Base-by-base conservation (phyloP, 768 basidiomycete genomes). In the Hydnum rufescens region DNA sequence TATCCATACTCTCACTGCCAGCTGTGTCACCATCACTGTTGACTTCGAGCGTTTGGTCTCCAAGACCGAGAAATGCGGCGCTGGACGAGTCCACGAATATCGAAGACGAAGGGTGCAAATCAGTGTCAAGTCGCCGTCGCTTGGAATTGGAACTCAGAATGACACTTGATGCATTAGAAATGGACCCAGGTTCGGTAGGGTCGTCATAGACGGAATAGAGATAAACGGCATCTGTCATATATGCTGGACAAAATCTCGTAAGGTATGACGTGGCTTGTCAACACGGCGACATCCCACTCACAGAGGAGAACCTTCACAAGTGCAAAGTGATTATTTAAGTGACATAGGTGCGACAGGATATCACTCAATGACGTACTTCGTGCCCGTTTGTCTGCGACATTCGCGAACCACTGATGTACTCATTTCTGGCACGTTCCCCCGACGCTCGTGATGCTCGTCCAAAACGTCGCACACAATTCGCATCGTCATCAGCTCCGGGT, bases 381-480 rank as follows among this genome's bases (percentile, higher is more conserved):
- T 87, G 76, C 22, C 82, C 81, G 64, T 81, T 85, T 48, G 67
- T 67, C 29, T 68, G 58, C 16, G 82, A 77, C 71, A 86, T 79
- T 39, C 77, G 70, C n/a, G 74, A 74, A 19, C 83, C 83, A 30
- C 82, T 85, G 46, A 86, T 75, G 60, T 85, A 79, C n/a, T 77
- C 76, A 19, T 61, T 58, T 39, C 68, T 66, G 53, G 56, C 64
- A 5, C 55, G 60, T 52, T 71, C 68, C 39, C 64, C 64, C 32
- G 57, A 58, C 2, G 63, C 64, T 3, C 67, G 60, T 4, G 62
- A 57, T 56, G 57, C 42, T 23, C 80, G 68, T 6, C 82, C 86
- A 62, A 90, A 85, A 29, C 78, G 75, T 52, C 87, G 73, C 19
- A 90, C 83, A 61, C 88, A 90, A 6, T 80, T 80, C 46, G 78